Evolutionary conservation across 495 filamentous ascomycete species (phyloP), one percentile per base, ranked within the genome.

Genomic region (Neurospora sp.): DNA sequence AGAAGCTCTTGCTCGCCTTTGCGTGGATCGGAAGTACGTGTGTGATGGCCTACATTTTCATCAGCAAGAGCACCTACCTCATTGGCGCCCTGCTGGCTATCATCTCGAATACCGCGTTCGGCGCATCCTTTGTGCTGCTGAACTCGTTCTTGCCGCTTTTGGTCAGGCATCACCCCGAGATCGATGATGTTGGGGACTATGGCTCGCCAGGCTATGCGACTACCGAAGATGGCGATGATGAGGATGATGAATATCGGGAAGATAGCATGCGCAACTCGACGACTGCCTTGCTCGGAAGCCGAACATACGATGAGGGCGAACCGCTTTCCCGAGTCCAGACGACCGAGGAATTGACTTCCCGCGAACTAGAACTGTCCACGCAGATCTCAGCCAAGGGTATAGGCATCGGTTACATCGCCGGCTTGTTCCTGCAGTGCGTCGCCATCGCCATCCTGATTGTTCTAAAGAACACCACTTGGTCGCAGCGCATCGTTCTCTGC

Each of bases 341-440:
- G 0, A 76, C 81, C 71, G 78, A 84, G 68, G 84, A 87, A 71
- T 74, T 82, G 2, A 87, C 87, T 14, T 92, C 92, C 3, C 83
- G 88, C 10, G 92, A 92, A 75, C 85, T 97, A 68, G 84, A 84
- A 75, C 84, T 97, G 14, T 96, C 93, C 0, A 96, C 92, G 2
- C 87, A 89, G 73, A 97, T 97, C 68, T 97, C 95, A 3, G 91
- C 93, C 18, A 91, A 90, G 80, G 94, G 94, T 2, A 94, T 97
- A 69, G 94, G 94, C 0, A 93, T 96, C 68, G 94, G 94, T 22
- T 98, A 98, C 79, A 89, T 90, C 59, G 93, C 93, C 20, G 93
- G 90, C 3, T 85, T 98, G 12, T 87, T 92, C 70, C 82, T 97
- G 68, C 94, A 97, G 79, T 88, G 90, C 70, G 80, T 93, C 35